Base-by-base conservation (phyloP, 441 rosid species). In the Bruguiera hainesii region DNA sequence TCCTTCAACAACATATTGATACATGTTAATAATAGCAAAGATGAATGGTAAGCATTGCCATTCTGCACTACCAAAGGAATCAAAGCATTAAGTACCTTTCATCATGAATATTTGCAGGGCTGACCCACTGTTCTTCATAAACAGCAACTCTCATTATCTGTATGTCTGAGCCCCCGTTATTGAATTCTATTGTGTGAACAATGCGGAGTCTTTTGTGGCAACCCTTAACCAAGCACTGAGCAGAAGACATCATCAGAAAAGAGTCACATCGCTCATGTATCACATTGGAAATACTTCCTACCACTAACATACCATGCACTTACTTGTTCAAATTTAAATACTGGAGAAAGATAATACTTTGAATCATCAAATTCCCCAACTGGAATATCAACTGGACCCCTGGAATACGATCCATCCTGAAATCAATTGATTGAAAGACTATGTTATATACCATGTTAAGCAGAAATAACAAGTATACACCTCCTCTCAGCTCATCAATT, bases 111-210 rank as follows among this genome's bases (percentile, higher is more conserved):
- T 87, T 84, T 26, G 87, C 81, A 25, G 97, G 93, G 80, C 93
- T 80, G 73, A 58, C 83, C 97, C 97, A 90, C 68, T 88, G 82
- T 79, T 91, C 98, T 72, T 94, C 97, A 48, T 91, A 94, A 65
- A 84, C 87, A 39, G 91, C 96, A 82, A 94, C 96, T 82, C 97
- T 82, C 95, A 91, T 81, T 67, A 94, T 91, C 76, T 88, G 98
- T 71, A 93, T 76, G 55, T 88, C 87, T 42, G 93, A 85, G 74
- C 96, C 95, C 49, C 93, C 96, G 63, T 88, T 72, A 73, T 75
- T 78, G 71, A 94, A 91, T 63, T 94, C 93, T 60, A 91, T 88
- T 3, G 97, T 90, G 68, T 94, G 98, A 67, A 91, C 87, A 71
- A 89, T 84, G 5, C 97, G 89, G 30, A 93, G 88, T 81, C 97